Percentiles rank a stretch among this genome's conserved stretches.
phyloP scores from a whole-genome alignment of 2,329 filamentous ascomycete species.

The Didymella pomorum region DNA sequence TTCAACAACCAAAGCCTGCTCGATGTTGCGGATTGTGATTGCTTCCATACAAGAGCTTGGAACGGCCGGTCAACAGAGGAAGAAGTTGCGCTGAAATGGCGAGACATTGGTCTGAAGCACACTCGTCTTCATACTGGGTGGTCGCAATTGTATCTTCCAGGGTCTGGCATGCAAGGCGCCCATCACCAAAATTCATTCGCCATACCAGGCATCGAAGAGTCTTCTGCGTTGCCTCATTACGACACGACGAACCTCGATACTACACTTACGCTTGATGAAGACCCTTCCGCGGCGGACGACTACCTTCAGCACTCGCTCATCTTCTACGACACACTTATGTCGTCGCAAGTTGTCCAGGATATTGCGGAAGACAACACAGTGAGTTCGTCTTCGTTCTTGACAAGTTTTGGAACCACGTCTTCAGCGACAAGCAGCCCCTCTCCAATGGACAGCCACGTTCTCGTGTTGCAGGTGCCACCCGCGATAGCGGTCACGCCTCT shows the following conservation, averaged over 20 bases:
- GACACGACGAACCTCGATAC: slow-evolving; percentile 38
- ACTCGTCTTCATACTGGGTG: slow-evolving; percentile 39
- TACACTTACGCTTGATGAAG: slow-evolving; percentile 30
- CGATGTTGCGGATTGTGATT: slow-evolving; percentile 56
- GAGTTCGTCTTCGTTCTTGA: slow-evolving; percentile 47
- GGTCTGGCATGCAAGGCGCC: slow-evolving; percentile 5
- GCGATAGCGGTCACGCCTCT: slow-evolving; percentile 66
- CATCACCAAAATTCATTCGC: slow-evolving; percentile 25
- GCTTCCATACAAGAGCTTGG: slow-evolving; percentile 36
- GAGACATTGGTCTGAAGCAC: slow-evolving; percentile 27
- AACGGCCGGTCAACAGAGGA: neutral
- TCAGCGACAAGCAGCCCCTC: slow-evolving; percentile 35
- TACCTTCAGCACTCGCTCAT: slow-evolving; percentile 84
- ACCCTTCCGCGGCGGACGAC: slow-evolving; percentile 26
- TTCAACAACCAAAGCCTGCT: slow-evolving; percentile 65
- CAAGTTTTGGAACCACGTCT: slow-evolving; percentile 47
- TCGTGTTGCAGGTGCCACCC: slow-evolving; percentile 27
- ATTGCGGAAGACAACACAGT: slow-evolving; percentile 40
- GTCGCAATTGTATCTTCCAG: slow-evolving; percentile 44
- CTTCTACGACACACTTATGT: slow-evolving; percentile 70
- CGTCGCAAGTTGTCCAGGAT: slow-evolving; percentile 60
- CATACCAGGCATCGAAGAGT: slow-evolving; percentile 26
- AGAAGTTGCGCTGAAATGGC: slow-evolving; percentile 40
- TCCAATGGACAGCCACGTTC: slow-evolving; percentile 22
- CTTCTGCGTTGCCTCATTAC: slow-evolving; percentile 22